Evolutionary conservation across 2,329 filamentous ascomycete species (phyloP).

Genomic region (Cryphonectria radicalis): DNA sequence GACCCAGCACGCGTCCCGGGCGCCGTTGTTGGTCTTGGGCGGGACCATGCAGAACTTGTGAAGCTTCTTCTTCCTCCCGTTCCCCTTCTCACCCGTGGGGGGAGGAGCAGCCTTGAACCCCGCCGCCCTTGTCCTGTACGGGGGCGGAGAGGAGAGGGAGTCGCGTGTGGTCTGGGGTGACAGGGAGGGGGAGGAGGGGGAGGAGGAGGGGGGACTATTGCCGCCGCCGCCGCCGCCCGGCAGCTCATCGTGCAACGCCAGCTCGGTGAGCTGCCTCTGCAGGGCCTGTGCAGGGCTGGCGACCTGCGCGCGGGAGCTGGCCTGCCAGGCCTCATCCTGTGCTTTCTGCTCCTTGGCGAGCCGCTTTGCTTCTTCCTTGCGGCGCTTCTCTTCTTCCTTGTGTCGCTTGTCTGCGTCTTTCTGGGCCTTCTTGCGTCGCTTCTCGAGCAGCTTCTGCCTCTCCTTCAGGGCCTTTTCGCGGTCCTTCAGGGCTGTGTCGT

Average conservation of each 20-base stretch:
- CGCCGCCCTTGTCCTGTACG: not conserved
- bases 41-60: constrained; percentile 82
- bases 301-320: constrained; percentile 14
- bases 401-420: constrained; percentile 47
- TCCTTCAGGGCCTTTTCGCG: constrained; percentile 67
- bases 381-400: constrained; percentile 34
- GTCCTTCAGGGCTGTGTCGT: constrained; percentile 69
- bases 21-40: constrained; percentile 51
- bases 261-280: constrained; percentile 28
- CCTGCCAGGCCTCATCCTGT: constrained; percentile 8
- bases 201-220: not conserved
- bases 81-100: constrained; percentile 25
- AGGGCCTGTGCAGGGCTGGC: constrained; percentile 19
- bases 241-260: constrained; percentile 21
- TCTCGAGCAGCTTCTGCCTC: constrained; percentile 62
- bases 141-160: constrained; percentile 20
- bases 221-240: constrained; percentile 2
- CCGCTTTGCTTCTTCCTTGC: constrained; percentile 29
- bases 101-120: not conserved
- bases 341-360: constrained; percentile 36
- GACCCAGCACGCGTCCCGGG: constrained; percentile 74
- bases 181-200: not conserved
- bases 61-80: constrained; percentile 50
- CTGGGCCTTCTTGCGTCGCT: constrained; percentile 51
- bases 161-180: constrained; percentile 5